Conservation (phyloP, 768 basidiomycete genomes). For the Phallus indusiatus region DNA sequence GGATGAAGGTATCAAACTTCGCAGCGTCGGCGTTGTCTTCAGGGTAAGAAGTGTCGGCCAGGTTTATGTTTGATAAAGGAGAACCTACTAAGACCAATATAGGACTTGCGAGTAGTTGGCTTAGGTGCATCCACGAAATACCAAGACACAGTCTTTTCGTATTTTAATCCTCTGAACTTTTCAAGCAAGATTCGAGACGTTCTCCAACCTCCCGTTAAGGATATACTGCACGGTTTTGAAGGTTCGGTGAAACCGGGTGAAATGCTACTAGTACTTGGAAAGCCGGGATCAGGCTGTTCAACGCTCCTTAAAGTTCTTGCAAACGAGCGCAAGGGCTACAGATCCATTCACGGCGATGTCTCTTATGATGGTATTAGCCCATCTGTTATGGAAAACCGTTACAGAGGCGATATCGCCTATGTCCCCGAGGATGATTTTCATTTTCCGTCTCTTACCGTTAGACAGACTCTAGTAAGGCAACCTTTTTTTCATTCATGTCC, state of each 20-base stretch:
- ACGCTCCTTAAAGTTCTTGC: slow-evolving; percentile 77
- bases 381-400: slow-evolving; percentile 49
- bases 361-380: slow-evolving; percentile 69
- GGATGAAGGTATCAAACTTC: slow-evolving; percentile 5
- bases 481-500: neutral
- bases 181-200: slow-evolving; percentile 32
- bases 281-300: slow-evolving; percentile 78
- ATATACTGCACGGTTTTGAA: slow-evolving; percentile 43
- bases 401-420: slow-evolving; percentile 74
- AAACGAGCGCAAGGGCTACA: slow-evolving; percentile 62
- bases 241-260: slow-evolving; percentile 54
- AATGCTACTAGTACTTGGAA: slow-evolving; percentile 73
- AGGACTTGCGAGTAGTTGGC: slow-evolving; percentile 50
- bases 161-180: slow-evolving; percentile 44
- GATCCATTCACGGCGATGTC: slow-evolving; percentile 59
- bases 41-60: slow-evolving; percentile 1
- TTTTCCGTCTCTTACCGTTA: slow-evolving; percentile 75
- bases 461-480: slow-evolving; percentile 49
- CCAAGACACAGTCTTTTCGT: slow-evolving; percentile 53
- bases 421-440: slow-evolving; percentile 82
- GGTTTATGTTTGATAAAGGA: neutral
- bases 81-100: slow-evolving; percentile 26
- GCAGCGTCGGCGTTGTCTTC: slow-evolving; percentile 5
- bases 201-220: slow-evolving; percentile 53
- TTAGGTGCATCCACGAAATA: slow-evolving; percentile 45